Evolutionary conservation across 169 alveolate genomes (phyloP).

Genomic region (Plasmodium cynomolgi): DNA sequence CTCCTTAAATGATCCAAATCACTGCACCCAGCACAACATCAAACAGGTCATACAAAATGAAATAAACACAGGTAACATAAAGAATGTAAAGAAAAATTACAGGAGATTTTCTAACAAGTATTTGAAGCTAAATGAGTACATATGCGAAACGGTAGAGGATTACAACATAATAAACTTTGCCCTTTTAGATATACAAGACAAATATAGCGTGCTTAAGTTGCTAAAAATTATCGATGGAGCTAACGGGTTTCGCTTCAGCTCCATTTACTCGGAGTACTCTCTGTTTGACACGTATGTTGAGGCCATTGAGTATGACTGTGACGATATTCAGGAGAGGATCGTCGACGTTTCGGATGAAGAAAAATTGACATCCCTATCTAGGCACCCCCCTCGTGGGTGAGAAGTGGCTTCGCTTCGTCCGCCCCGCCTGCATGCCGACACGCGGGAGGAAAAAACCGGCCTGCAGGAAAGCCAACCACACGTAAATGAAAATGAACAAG

Average conservation of each 20-base stretch:
- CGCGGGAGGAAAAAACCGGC: too few relatives aligned
- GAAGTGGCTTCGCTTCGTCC: not conserved
- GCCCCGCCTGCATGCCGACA: too few relatives aligned
- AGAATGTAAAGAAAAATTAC: constrained; percentile 42
- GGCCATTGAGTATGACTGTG: constrained; percentile 77
- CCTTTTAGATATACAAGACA: constrained; percentile 89
- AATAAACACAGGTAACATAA: constrained; percentile 14
- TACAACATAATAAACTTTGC: constrained; percentile 82
- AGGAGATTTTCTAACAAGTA: constrained; percentile 76
- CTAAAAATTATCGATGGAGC: constrained; percentile 86
- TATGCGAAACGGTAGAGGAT: constrained; percentile 84
- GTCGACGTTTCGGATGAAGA: constrained; percentile 78
- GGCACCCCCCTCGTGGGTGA: not conserved
- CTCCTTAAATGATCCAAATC: not conserved
- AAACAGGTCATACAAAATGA: not conserved
- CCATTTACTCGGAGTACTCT: constrained; percentile 36
- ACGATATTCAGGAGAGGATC: constrained; percentile 75
- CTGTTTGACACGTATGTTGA: constrained; percentile 78
- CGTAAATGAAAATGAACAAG: not conserved
- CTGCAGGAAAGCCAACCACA: not conserved
- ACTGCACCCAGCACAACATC: not conserved
- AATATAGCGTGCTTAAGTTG: constrained; percentile 83
- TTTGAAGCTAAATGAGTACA: constrained; percentile 76
- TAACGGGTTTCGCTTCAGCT: constrained; percentile 86
- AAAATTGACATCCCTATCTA: not conserved